A percentile compares a stretch with the other conserved stretches of the same genome.
Evolutionary conservation across 768 basidiomycete species (phyloP).

Genomic region (Lactarius pseudohatsudake): DNA sequence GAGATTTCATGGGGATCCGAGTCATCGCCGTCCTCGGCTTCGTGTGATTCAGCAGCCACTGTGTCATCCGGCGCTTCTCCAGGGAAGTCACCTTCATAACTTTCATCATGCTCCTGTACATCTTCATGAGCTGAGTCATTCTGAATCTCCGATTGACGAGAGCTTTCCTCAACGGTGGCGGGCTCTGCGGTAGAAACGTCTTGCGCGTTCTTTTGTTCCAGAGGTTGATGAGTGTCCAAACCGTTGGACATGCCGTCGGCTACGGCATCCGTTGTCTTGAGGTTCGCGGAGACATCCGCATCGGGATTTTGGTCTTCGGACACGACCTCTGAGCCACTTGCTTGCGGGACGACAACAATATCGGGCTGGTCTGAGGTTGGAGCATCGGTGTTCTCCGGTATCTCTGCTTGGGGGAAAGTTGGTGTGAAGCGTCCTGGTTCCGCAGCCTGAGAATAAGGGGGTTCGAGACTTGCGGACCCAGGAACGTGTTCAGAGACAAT

Average conservation of each 20-base stretch:
- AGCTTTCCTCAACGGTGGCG: neutral
- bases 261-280: neutral
- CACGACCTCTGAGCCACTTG: neutral
- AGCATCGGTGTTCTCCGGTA: neutral
- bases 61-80: neutral
- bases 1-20: slow-evolving; percentile 27
- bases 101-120: neutral
- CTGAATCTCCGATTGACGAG: slow-evolving; percentile 4
- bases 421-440: slow-evolving; percentile 18
- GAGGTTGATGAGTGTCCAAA: neutral
- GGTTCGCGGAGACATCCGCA: neutral
- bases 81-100: slow-evolving; percentile 1
- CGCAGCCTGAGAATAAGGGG: slow-evolving; percentile 40
- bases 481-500: slow-evolving; percentile 73
- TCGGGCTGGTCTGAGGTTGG: neutral
- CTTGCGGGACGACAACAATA: neutral
- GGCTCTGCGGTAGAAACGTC: neutral
- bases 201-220: neutral
- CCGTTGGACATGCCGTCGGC: neutral
- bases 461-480: slow-evolving; percentile 49
- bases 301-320: neutral
- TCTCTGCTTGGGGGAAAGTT: neutral
- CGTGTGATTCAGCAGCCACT: slow-evolving; percentile 9
- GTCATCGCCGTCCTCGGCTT: slow-evolving; percentile 8
- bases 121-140: slow-evolving; percentile 3